A percentile compares a stretch with the other conserved stretches of the same genome.
These are phyloP conservation scores for Camelina neglecta DNA, from an alignment of 345 rosid genomes.

Conservation along the genomic window DNA sequence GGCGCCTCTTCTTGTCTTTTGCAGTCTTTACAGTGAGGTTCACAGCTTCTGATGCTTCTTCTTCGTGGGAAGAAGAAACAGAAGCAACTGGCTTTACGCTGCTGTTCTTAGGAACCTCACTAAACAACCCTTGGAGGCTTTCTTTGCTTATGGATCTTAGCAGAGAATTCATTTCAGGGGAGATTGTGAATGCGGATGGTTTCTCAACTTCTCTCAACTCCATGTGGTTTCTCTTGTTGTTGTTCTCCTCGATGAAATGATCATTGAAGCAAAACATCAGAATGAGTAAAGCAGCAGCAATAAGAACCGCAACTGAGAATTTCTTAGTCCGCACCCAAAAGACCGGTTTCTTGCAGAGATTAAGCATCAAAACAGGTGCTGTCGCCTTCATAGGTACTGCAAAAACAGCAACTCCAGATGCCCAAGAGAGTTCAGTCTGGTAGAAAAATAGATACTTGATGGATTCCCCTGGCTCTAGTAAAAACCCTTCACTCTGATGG, in stretches of 20 bases:
- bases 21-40: constrained; percentile 61
- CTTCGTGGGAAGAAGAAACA: constrained; percentile 36
- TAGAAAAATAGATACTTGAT: constrained; percentile 62
- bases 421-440: constrained; percentile 58
- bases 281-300: constrained; percentile 53
- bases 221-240: constrained; percentile 28
- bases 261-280: constrained; percentile 56
- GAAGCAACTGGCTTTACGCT: constrained; percentile 14
- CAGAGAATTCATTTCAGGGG: constrained; percentile 55
- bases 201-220: constrained; percentile 48
- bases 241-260: constrained; percentile 38
- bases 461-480: constrained; percentile 70
- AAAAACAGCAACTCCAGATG: constrained; percentile 57
- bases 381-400: constrained; percentile 72
- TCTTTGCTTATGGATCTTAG: constrained; percentile 50
- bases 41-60: constrained; percentile 52
- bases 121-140: constrained; percentile 18
- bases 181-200: constrained; percentile 49
- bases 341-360: constrained; percentile 63
- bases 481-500: constrained; percentile 57
- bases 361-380: constrained; percentile 58
- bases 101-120: constrained; percentile 33
- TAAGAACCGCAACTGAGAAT: constrained; percentile 47
- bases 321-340: constrained; percentile 70
- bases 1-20: constrained; percentile 73